These are phyloP conservation scores for Funneliformis caledonium DNA, from an alignment of 371 early-diverging fungal genomes.

Conservation along the genomic window DNA sequence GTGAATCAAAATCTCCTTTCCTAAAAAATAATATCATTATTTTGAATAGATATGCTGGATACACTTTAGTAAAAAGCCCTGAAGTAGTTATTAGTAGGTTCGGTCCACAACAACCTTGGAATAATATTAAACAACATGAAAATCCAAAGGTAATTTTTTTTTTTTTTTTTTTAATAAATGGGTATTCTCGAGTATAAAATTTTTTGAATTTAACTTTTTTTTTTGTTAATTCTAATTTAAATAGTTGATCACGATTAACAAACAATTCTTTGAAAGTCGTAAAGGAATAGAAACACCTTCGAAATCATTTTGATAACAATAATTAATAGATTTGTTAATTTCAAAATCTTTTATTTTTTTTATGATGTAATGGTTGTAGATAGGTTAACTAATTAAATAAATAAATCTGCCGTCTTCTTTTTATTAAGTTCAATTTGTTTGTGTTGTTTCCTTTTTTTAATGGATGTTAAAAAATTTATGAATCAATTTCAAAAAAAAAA, in stretches of 20 bases:
- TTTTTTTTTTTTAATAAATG: not conserved
- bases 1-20: not conserved
- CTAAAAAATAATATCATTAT: not conserved
- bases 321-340: too few species aligned
- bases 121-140: constrained; percentile 18
- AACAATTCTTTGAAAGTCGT: not conserved
- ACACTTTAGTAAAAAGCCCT: not conserved
- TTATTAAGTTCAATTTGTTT: too few species aligned
- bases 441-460: too few species aligned
- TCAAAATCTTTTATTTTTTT: too few species aligned
- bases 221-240: not conserved
- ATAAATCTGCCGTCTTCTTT: too few species aligned
- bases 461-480: too few species aligned
- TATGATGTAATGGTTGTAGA: too few species aligned
- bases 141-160: constrained; percentile 3
- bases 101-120: constrained; percentile 14
- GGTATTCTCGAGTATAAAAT: not conserved
- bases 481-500: too few species aligned
- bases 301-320: too few species aligned
- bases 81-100: constrained; percentile 14
- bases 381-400: too few species aligned
- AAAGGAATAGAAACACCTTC: constrained; percentile 1
- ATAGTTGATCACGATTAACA: constrained; percentile 10
- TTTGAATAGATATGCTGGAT: not conserved
- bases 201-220: not conserved